Percentiles rank a stretch among this genome's conserved stretches.
These are phyloP conservation scores for Polyplosphaeria fusca DNA, from an alignment of 495 filamentous ascomycete species.

Conservation along the genomic window DNA sequence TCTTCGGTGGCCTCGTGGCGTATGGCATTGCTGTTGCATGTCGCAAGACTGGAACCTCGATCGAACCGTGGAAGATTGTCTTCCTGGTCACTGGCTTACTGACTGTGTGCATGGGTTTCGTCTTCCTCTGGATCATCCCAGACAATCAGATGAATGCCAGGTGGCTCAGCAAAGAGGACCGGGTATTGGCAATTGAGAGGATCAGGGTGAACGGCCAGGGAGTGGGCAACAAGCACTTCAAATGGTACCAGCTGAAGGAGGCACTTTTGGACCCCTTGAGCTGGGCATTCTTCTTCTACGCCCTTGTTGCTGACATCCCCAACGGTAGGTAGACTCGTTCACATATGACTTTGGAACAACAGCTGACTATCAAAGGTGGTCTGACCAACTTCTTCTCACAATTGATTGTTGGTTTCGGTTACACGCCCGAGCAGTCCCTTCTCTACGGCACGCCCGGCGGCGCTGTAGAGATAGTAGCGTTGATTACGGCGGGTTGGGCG, in stretches of 20 bases:
- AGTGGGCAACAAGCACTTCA: constrained; percentile 44
- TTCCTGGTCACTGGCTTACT: constrained; percentile 65
- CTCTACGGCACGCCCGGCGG: constrained; percentile 66
- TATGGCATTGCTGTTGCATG: constrained; percentile 64
- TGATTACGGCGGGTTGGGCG: constrained; percentile 58
- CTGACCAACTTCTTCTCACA: constrained; percentile 72
- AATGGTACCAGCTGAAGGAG: constrained; percentile 42
- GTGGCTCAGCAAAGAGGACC: constrained; percentile 63
- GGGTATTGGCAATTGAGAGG: constrained; percentile 44
- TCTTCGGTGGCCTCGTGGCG: constrained; percentile 60
- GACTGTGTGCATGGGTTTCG: constrained; percentile 54
- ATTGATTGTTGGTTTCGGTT: constrained; percentile 58
- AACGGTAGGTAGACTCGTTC: constrained; percentile 42
- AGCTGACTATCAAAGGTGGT: constrained; percentile 38
- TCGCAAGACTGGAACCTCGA: constrained; percentile 49
- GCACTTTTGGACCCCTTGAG: constrained; percentile 41
- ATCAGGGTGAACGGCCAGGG: constrained; percentile 42
- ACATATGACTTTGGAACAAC: constrained; percentile 31
- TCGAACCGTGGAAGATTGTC: constrained; percentile 65
- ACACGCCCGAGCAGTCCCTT: constrained; percentile 58
- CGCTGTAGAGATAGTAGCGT: constrained; percentile 60
- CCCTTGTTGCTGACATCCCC: constrained; percentile 60
- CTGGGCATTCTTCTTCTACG: constrained; percentile 64
- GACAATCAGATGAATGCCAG: constrained; percentile 68
- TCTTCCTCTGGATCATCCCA: constrained; percentile 63